phyloP scores from a whole-genome alignment of 306 rosid species.

The Echinosophora koreensis region DNA sequence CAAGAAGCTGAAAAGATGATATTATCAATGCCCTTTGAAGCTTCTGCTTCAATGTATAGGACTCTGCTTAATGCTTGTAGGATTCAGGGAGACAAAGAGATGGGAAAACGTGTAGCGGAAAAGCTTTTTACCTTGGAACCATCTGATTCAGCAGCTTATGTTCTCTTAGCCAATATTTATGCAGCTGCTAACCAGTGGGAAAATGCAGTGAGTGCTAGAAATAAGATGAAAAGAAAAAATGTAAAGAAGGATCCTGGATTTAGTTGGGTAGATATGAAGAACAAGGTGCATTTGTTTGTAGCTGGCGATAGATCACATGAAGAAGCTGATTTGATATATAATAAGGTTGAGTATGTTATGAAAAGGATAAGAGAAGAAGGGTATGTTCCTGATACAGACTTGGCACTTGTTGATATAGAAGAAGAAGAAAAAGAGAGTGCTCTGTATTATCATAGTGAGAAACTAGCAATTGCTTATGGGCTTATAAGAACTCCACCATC shows the following conservation, averaged over 20 bases:
- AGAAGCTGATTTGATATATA: slow-evolving; percentile 62
- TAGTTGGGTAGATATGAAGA: slow-evolving; percentile 86
- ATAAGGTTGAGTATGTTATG: slow-evolving; percentile 66
- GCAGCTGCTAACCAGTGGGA: slow-evolving; percentile 86
- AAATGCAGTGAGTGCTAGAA: slow-evolving; percentile 64
- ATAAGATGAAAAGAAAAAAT: slow-evolving; percentile 67
- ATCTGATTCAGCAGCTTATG: slow-evolving; percentile 75
- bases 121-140: slow-evolving; percentile 76
- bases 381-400: slow-evolving; percentile 74
- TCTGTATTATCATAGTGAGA: slow-evolving; percentile 70
- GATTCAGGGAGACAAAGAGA: slow-evolving; percentile 66
- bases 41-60: slow-evolving; percentile 81
- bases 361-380: slow-evolving; percentile 69
- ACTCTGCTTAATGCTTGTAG: slow-evolving; percentile 83
- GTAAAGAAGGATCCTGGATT: slow-evolving; percentile 88
- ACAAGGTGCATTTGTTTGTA: slow-evolving; percentile 76
- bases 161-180: slow-evolving; percentile 77
- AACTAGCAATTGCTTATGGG: slow-evolving; percentile 71
- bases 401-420: slow-evolving; percentile 71
- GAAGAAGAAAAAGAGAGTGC: slow-evolving; percentile 76
- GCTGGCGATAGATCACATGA: slow-evolving; percentile 80
- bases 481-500: slow-evolving; percentile 64
- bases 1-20: slow-evolving; percentile 78
- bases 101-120: slow-evolving; percentile 65
- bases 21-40: slow-evolving; percentile 81